Conservation (phyloP, 306 rosid genomes). For the Lupinus albus region DNA sequence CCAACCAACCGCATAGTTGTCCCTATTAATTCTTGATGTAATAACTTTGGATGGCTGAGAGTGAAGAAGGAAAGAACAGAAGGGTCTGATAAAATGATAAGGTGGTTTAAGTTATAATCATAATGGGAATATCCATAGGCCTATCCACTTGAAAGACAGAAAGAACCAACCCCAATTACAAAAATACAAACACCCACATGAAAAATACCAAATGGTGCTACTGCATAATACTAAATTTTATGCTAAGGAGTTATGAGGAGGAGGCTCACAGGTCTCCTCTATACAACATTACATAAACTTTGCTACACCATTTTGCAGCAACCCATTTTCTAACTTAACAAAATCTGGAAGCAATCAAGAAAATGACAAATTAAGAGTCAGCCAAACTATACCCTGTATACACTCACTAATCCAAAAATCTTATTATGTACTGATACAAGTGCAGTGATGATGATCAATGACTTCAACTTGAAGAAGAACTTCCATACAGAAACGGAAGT, state of each 20-base stretch:
- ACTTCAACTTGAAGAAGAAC: constrained; percentile 53
- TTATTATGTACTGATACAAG: constrained; percentile 68
- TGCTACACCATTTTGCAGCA: constrained; percentile 51
- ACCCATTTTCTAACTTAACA: constrained; percentile 44
- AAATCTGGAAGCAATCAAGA: constrained; percentile 47
- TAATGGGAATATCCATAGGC: too few relatives aligned
- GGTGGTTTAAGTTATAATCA: too few relatives aligned
- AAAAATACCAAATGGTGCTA: constrained; percentile 36
- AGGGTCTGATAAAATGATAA: too few relatives aligned
- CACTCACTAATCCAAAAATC: constrained; percentile 72
- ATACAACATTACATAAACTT: constrained; percentile 42
- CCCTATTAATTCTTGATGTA: too few relatives aligned
- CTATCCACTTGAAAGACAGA: background rate
- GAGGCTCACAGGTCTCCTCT: constrained; percentile 37
- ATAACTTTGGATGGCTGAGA: too few relatives aligned
- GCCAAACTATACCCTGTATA: constrained; percentile 68
- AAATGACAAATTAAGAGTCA: constrained; percentile 34
- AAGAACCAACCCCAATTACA: too few relatives aligned
- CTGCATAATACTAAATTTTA: constrained; percentile 24
- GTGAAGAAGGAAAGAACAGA: too few relatives aligned
- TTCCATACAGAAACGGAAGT: constrained; percentile 47
- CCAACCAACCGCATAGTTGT: too few relatives aligned
- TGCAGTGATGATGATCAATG: constrained; percentile 56
- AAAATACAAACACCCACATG: background rate
- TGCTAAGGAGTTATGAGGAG: constrained; percentile 35